Conservation (phyloP, 139 green algal species). For the Edaphochlamys debaryana region DNA sequence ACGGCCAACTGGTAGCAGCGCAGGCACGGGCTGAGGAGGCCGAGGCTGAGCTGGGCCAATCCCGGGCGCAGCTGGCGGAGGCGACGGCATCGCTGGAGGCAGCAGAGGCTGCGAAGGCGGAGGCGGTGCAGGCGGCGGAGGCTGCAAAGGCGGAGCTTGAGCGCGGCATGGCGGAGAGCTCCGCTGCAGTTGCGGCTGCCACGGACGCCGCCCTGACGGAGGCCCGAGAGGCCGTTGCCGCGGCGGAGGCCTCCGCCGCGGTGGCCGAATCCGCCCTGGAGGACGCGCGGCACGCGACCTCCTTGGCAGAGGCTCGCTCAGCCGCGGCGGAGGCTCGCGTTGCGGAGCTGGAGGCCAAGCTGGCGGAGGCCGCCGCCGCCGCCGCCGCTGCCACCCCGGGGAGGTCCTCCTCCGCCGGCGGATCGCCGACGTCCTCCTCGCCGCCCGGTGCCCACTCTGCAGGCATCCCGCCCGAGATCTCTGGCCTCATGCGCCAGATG, state of each 20-base stretch:
- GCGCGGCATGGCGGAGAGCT: neutral
- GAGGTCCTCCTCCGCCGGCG: no score
- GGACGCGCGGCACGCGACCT: neutral
- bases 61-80: neutral
- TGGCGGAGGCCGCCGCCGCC: neutral
- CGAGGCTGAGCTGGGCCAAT: conserved; percentile 7
- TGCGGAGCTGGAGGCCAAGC: neutral
- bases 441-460: neutral
- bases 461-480: neutral
- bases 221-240: neutral
- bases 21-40: neutral
- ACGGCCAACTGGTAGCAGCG: neutral
- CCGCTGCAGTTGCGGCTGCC: neutral
- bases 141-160: neutral
- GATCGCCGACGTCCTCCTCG: no score
- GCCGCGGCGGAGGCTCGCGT: neutral
- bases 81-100: neutral
- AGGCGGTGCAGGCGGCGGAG: neutral
- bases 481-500: neutral
- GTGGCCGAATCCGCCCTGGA: neutral
- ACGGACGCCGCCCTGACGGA: neutral
- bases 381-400: conserved; percentile 10
- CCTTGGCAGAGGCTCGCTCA: neutral
- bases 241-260: neutral
- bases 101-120: neutral